These are phyloP conservation scores for Scutellaria baicalensis DNA, from an alignment of 257 asterid species.

Conservation along the genomic window DNA sequence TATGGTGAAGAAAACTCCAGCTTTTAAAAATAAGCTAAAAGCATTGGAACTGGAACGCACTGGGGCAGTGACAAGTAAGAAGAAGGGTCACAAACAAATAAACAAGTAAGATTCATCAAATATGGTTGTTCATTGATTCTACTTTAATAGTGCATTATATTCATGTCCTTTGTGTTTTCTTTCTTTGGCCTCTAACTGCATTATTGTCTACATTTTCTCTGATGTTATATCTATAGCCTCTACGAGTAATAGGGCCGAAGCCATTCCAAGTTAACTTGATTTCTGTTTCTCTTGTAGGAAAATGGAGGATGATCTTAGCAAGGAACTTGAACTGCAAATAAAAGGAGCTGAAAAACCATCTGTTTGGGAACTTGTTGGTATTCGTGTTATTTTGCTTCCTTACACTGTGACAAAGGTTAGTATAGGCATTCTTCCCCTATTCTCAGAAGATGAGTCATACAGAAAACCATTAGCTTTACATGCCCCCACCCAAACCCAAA, in stretches of 20 bases:
- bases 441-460: background rate
- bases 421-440: background rate
- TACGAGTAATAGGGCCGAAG: background rate
- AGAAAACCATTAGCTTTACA: background rate
- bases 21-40: slow-evolving; percentile 86
- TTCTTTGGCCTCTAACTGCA: background rate
- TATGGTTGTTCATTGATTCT: slow-evolving; percentile 7
- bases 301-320: slow-evolving; percentile 73
- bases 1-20: slow-evolving; percentile 95
- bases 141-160: slow-evolving; percentile 1
- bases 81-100: slow-evolving; percentile 68
- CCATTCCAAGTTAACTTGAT: background rate
- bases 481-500: too few species aligned
- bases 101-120: slow-evolving; percentile 51
- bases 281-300: slow-evolving; percentile 37
- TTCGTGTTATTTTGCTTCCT: slow-evolving; percentile 82
- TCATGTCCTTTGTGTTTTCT: background rate
- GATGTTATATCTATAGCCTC: background rate
- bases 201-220: background rate
- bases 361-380: slow-evolving; percentile 72
- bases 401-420: slow-evolving; percentile 74
- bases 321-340: slow-evolving; percentile 87
- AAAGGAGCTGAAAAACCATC: slow-evolving; percentile 95
- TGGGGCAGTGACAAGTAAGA: slow-evolving; percentile 75
- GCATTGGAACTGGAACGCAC: slow-evolving; percentile 92